Evolutionary conservation across 331 rosid genomes (phyloP).

Genomic region (Arachis monticola): DNA sequence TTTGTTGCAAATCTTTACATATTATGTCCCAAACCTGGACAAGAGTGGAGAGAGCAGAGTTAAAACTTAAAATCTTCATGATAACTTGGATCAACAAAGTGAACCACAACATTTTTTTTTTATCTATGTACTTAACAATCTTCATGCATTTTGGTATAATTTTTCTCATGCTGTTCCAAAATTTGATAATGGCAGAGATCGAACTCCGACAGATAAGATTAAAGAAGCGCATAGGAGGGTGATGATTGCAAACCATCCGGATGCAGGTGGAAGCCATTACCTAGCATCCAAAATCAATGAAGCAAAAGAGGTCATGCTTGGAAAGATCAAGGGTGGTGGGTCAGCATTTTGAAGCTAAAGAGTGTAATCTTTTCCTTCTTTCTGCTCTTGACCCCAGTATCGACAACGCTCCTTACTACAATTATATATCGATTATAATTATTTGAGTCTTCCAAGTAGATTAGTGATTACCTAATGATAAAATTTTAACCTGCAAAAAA

Average conservation of each 20-base stretch:
- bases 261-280: slow-evolving; percentile 84
- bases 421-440: neutral
- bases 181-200: neutral
- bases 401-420: neutral
- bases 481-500: neutral
- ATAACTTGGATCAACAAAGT: too few species aligned
- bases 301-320: slow-evolving; percentile 75
- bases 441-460: neutral
- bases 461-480: neutral
- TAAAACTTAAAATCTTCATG: neutral
- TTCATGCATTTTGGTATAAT: slow-evolving; percentile 29
- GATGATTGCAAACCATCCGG: slow-evolving; percentile 87
- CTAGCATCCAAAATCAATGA: slow-evolving; percentile 85
- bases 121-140: neutral
- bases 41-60: neutral
- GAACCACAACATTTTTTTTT: too few species aligned
- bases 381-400: neutral
- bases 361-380: neutral
- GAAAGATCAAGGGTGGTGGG: slow-evolving; percentile 61
- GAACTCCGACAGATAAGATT: slow-evolving; percentile 61
- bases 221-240: slow-evolving; percentile 84
- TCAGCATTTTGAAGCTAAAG: slow-evolving; percentile 56
- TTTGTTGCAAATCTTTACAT: neutral
- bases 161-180: neutral
- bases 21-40: neutral